Percentiles rank a stretch among this genome's conserved stretches.
Conservation (phyloP, 768 basidiomycete species). For the Phylloporus arenicola region DNA sequence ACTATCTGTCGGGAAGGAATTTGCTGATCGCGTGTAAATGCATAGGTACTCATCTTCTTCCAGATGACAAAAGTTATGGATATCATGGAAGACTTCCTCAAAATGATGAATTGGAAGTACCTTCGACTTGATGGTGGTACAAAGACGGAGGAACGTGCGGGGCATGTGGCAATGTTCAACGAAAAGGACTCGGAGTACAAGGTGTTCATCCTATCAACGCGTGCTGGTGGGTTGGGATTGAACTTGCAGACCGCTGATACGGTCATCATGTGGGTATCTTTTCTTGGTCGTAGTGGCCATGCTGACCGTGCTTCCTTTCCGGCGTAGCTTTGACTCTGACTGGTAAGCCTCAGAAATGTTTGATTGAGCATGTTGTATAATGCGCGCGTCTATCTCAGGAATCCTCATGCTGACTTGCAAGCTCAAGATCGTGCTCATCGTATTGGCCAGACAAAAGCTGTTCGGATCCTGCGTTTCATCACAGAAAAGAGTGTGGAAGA, state of each 20-base stretch:
- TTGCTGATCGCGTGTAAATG: slow-evolving; percentile 4
- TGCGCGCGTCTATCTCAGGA: slow-evolving; percentile 44
- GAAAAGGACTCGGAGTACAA: slow-evolving; percentile 82
- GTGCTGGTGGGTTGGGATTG: slow-evolving; percentile 89
- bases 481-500: slow-evolving; percentile 98
- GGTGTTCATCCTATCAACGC: slow-evolving; percentile 90
- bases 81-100: slow-evolving; percentile 93
- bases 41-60: slow-evolving; percentile 95
- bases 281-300: not conserved
- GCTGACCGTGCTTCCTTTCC: slow-evolving; percentile 4
- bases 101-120: slow-evolving; percentile 79
- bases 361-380: not conserved
- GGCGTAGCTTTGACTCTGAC: slow-evolving; percentile 68
- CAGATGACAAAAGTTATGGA: slow-evolving; percentile 99
- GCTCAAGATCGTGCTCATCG: slow-evolving; percentile 99
- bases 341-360: slow-evolving; percentile 37
- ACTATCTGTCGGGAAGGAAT: not conserved
- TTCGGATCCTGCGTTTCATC: slow-evolving; percentile 93
- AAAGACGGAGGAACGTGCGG: slow-evolving; percentile 91
- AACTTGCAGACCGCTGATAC: slow-evolving; percentile 97
- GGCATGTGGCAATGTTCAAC: slow-evolving; percentile 83
- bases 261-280: slow-evolving; percentile 75
- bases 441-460: slow-evolving; percentile 98
- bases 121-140: slow-evolving; percentile 95
- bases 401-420: slow-evolving; percentile 98